Evolutionary conservation across 2,329 filamentous ascomycete genomes (phyloP).

Genomic region (Calonectria ilicicola): DNA sequence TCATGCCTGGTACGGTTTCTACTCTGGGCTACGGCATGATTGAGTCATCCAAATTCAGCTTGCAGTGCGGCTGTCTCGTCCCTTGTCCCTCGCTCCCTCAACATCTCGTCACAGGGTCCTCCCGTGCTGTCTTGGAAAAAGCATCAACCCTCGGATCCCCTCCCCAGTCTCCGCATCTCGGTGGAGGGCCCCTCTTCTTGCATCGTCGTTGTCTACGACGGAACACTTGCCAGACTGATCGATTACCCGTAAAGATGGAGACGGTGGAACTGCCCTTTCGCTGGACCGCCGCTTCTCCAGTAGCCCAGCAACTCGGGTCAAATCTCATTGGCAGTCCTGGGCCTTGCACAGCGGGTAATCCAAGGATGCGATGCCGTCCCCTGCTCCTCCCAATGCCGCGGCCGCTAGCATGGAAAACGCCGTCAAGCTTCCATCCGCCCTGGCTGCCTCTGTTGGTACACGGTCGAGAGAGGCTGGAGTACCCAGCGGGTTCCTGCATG

Average conservation of each 20-base stretch:
- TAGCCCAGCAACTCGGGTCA: constrained; percentile 21
- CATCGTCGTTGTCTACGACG: constrained; percentile 1
- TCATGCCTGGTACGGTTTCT: neutral
- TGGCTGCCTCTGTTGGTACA: neutral
- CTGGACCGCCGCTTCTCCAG: neutral
- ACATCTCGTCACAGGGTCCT: neutral
- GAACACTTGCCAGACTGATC: constrained; percentile 6
- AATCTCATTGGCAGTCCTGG: neutral
- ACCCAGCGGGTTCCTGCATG: constrained; percentile 1
- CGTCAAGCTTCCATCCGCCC: neutral
- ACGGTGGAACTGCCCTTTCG: neutral
- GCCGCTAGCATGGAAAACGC: constrained; percentile 3
- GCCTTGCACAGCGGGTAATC: constrained; percentile 15
- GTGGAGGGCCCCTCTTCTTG: neutral
- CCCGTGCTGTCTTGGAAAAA: constrained; percentile 6
- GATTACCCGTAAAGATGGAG: neutral
- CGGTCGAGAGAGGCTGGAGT: neutral
- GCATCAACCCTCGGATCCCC: neutral
- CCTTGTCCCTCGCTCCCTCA: no score
- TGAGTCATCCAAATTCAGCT: neutral
- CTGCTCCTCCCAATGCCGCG: constrained; percentile 6
- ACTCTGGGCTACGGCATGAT: neutral
- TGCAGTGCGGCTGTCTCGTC: constrained; percentile 4
- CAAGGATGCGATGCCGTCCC: constrained; percentile 18
- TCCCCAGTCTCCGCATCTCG: neutral